Percentiles rank a stretch among this genome's conserved stretches.
These are phyloP conservation scores for Aspergillus heteromorphus DNA, from an alignment of 495 filamentous ascomycete species.

Conservation along the genomic window DNA sequence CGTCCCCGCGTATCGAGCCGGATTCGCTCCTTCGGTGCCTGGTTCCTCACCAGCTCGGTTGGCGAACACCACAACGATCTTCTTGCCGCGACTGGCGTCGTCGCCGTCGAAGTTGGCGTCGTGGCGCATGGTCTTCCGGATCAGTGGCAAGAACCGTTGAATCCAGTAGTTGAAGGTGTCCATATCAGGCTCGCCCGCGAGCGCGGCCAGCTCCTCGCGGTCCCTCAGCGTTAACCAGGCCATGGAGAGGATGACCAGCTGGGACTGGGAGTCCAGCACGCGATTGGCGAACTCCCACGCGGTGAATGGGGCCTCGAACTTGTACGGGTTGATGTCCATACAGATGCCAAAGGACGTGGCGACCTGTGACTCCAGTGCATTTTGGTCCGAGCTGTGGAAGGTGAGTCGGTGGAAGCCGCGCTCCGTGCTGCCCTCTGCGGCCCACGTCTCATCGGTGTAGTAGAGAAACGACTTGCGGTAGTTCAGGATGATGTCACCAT, in stretches of 20 bases:
- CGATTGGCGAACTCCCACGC: conserved; percentile 84
- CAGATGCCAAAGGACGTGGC: conserved; percentile 82
- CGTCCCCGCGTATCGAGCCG: conserved; percentile 70
- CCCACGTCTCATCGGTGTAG: conserved; percentile 90
- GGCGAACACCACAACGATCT: conserved; percentile 74
- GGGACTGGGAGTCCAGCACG: conserved; percentile 57
- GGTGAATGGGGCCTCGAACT: conserved; percentile 69
- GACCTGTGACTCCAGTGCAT: conserved; percentile 19
- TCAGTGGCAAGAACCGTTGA: conserved; percentile 70
- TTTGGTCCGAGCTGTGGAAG: conserved; percentile 15
- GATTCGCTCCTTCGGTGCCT: conserved; percentile 38
- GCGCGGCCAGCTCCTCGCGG: conserved; percentile 43
- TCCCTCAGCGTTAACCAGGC: conserved; percentile 68
- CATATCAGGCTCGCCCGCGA: conserved; percentile 60
- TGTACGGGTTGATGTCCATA: conserved; percentile 69
- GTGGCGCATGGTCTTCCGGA: conserved; percentile 46
- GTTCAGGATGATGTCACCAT: conserved; percentile 68
- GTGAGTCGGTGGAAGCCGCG: conserved; percentile 39
- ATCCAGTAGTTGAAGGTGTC: conserved; percentile 88
- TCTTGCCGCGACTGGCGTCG: conserved; percentile 26
- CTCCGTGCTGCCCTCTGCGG: conserved; percentile 62
- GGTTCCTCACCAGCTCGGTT: conserved; percentile 75
- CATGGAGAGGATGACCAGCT: conserved; percentile 78
- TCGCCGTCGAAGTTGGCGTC: conserved; percentile 20
- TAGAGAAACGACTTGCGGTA: conserved; percentile 91